Evolutionary conservation across 2,329 filamentous ascomycete species (phyloP), one percentile per base, ranked within the genome.

Genomic region (Furcasterigmium sp.): DNA sequence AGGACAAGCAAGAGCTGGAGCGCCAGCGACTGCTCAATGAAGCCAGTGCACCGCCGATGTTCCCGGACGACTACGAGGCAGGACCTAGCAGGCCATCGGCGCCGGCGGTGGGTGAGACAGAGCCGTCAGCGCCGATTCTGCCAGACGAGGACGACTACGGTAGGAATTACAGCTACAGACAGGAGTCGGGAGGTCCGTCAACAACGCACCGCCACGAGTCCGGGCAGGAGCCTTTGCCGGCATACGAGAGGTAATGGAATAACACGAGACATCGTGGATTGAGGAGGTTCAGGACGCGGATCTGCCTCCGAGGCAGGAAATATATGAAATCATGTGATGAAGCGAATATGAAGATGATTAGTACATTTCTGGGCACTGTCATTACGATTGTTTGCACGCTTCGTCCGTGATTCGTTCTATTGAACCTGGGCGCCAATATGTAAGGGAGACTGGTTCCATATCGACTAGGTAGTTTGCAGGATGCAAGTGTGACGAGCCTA

Each of bases 1-100:
- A 93, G 43, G 91, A 94, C 60, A 93, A 94, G 60, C 81, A 84
- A 53, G 88, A 94, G 58, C 67, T 89, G 7, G 85, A 91, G 58
- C 72, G 82, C 17, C 75, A 69, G 44, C 70, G 82, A 29, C 61
- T 87, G n/a, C 67, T 85, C 46, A 67, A 72, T 41, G 75, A 85
- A 54, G 78, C 78, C 8, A 85, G 82, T 58, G 77, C 78, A 8
- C 84, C 84, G 5, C 75, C 74, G 4, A 70, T 75, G 10, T 75
- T 80, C 36, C 75, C 75, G 0, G 70, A 74, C 5, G 77, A 81
- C 49, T 70, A 69, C 46, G 68, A 72, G 17, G 54, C 60, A 23
- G 58, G 56, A 32, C 54, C 54, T 9, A 59, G 55, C 23, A 51
- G 56, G 4, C 49, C 60, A 4, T 60, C 59, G 5, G 56, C 60